Conservation (phyloP, 1,284 basidiomycete genomes). For the Gymnopus androsaceus region DNA sequence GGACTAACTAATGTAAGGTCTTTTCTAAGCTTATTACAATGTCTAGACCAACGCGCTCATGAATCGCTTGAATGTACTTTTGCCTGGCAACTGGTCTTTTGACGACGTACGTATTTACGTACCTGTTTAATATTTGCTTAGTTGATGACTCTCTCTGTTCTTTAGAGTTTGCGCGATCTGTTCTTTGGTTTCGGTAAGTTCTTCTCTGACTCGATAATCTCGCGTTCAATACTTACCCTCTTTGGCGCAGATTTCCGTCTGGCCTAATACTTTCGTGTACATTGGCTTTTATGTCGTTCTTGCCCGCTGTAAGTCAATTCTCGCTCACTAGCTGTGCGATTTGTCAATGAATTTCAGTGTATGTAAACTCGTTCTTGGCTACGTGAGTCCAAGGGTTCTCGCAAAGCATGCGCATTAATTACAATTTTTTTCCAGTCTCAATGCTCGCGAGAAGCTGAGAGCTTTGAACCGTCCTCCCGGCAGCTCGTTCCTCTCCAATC, state of each 20-base stretch:
- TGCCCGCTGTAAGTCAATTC: slow-evolving; percentile 13
- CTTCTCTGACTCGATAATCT: neutral
- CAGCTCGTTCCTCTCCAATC: neutral
- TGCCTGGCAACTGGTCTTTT: slow-evolving; percentile 14
- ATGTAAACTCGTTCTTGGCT: slow-evolving; percentile 12
- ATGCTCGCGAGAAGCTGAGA: slow-evolving; percentile 11
- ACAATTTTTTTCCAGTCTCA: slow-evolving; percentile 7
- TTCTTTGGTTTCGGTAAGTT: slow-evolving; percentile 15
- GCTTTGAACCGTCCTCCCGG: neutral
- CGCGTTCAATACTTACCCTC: too few species aligned
- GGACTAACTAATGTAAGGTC: neutral
- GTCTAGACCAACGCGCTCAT: slow-evolving; percentile 14
- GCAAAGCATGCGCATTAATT: neutral
- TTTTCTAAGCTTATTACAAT: neutral
- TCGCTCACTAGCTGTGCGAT: too few species aligned
- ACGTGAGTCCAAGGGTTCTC: slow-evolving; percentile 1
- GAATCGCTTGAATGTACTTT: slow-evolving; percentile 14
- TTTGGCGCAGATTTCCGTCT: slow-evolving; percentile 9
- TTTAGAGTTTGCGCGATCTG: slow-evolving; percentile 10
- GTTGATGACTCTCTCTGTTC: neutral
- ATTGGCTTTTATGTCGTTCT: slow-evolving; percentile 14
- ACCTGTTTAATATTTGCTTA: neutral
- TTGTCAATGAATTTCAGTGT: slow-evolving; percentile 6
- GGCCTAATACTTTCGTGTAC: slow-evolving; percentile 15
- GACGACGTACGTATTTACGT: slow-evolving; percentile 11